Evolutionary conservation across 495 filamentous ascomycete genomes (phyloP), one percentile per base, ranked within the genome.

Genomic region (Penicillium simplicissimum): DNA sequence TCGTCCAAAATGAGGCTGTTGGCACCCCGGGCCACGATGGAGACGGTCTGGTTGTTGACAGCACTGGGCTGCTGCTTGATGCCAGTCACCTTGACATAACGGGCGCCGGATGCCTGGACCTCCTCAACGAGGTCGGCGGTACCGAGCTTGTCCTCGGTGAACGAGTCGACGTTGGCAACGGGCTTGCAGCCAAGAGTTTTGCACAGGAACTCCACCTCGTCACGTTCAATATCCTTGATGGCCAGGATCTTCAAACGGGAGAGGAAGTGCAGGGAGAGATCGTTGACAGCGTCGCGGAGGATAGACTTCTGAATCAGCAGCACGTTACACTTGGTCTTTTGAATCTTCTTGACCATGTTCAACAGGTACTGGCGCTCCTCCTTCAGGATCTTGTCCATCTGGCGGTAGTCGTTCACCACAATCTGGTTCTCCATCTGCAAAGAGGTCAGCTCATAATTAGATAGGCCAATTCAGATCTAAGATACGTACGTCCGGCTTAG

Each of bases 361-460:
- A 98, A 86, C 60, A 98, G 84, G 77, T 98, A 98, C 60, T 93
- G 92, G 60, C 96, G 91, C 81, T 98, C 95, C 79, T 98, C 95
- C 77, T 98, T 98, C 57, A 98, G 83, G 66, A 98, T 98, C 83
- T 97, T 98, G 78, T 98, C 95, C 95, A 98, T 98, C 77, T 98
- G 95, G 60, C 95, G 84, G 84, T 98, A 98, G 81, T 98, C 95
- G 76, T 98, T 98, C 51, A 98, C 95, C 9, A 96, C 88, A 65
- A 98, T 96, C 76, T 95, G 92, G 79, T 98, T 98, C 76, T 98
- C 95, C 95, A 98, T 98, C 90, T 95, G 62, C 57, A 62, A 36
- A 23, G 23, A 14, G 31, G 43, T 65, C 31, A 55, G 62, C 40
- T 36, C 14, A 36, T 13, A 13, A 35, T n/a, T 21, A 25, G 15